These are phyloP conservation scores for Talaromyces atroroseus DNA, from an alignment of 2,329 filamentous ascomycete genomes.

Conservation along the genomic window DNA sequence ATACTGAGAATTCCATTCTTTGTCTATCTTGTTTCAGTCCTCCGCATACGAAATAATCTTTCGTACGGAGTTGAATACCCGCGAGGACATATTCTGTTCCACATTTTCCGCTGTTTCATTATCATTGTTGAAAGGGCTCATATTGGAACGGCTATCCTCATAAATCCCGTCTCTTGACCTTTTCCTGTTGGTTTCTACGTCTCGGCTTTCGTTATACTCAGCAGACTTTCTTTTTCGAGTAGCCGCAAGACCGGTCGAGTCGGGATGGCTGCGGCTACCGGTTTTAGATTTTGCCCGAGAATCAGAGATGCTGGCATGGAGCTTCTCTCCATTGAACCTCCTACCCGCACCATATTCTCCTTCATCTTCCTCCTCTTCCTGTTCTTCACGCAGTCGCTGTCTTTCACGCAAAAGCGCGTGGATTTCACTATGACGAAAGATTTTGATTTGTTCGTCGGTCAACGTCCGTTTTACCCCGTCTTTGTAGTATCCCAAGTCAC, in stretches of 20 bases:
- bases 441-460: constrained; percentile 83
- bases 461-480: constrained; percentile 85
- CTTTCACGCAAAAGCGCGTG: constrained; percentile 60
- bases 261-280: not conserved
- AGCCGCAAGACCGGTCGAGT: not conserved
- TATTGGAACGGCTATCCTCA: not conserved
- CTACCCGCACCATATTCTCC: too few species aligned
- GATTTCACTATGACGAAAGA: constrained; percentile 85
- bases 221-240: not conserved
- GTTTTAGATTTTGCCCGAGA: not conserved
- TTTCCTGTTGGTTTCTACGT: not conserved
- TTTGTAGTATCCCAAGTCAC: constrained; percentile 73
- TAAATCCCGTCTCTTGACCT: not conserved
- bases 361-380: constrained; percentile 14
- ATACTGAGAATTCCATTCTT: constrained; percentile 15
- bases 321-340: not conserved
- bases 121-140: not conserved
- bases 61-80: constrained; percentile 19
- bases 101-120: not conserved
- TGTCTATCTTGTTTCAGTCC: constrained; percentile 21
- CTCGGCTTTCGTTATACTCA: not conserved
- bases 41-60: constrained; percentile 32
- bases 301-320: not conserved
- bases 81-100: not conserved
- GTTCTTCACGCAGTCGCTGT: constrained; percentile 27